phyloP scores from a whole-genome alignment of 78 protist genomes.

The Dictyostelium firmibasis region DNA sequence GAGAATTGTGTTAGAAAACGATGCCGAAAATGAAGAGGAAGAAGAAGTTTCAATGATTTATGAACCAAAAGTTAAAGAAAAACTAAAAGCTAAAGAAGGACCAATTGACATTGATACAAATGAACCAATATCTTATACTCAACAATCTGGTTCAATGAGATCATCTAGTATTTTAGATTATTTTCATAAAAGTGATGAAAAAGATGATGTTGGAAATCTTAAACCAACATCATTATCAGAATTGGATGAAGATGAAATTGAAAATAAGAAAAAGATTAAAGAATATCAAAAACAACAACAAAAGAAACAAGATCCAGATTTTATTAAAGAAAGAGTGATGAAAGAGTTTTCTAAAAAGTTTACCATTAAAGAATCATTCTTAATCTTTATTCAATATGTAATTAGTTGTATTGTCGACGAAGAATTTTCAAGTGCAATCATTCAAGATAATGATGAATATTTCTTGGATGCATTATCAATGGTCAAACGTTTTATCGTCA shows the following conservation, averaged over 20 bases:
- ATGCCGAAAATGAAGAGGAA: not conserved
- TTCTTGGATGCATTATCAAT: slow-evolving; percentile 9
- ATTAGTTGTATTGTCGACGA: slow-evolving; percentile 45
- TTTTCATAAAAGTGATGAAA: not conserved
- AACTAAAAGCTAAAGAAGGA: not conserved
- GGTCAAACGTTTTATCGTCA: not conserved
- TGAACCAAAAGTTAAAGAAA: not conserved
- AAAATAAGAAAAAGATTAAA: not conserved
- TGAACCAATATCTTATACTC: not conserved
- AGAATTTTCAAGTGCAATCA: slow-evolving; percentile 14
- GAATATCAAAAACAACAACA: not conserved
- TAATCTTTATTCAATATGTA: slow-evolving; percentile 42
- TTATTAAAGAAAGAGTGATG: slow-evolving; percentile 6
- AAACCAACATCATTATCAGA: not conserved
- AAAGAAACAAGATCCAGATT: not conserved
- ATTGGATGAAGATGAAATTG: not conserved
- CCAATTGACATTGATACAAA: not conserved
- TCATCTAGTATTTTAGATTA: not conserved
- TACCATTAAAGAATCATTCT: slow-evolving; percentile 42
- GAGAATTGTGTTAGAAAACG: not conserved
- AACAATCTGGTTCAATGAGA: not conserved
- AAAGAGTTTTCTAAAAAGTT: slow-evolving; percentile 8
- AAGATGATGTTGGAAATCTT: not conserved
- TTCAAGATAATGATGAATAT: not conserved
- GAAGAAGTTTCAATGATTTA: not conserved